Conservation (phyloP, 495 filamentous ascomycete species). For the Friedmanniomyces endolithicus region DNA sequence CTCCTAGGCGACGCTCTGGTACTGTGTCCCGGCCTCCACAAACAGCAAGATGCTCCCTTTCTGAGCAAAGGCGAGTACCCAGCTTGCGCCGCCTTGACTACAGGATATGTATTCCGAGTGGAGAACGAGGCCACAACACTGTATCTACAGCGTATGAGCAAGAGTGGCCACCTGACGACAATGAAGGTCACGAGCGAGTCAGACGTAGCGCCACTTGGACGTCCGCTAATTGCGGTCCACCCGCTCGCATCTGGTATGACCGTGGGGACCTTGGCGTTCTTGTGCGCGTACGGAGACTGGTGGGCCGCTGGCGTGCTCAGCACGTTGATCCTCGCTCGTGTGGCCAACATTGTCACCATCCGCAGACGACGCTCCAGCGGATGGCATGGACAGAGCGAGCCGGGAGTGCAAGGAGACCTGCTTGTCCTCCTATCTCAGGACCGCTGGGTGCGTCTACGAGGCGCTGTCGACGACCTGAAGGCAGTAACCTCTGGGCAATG, state of each 20-base stretch:
- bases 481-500: constrained; percentile 45
- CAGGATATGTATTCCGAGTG: constrained; percentile 25
- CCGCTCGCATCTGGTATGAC: constrained; percentile 28
- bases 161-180: constrained; percentile 19
- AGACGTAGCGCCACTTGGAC: background rate
- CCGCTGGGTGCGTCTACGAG: constrained; percentile 39
- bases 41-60: constrained; percentile 40
- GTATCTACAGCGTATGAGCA: constrained; percentile 20
- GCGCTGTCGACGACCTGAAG: constrained; percentile 42
- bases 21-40: constrained; percentile 48
- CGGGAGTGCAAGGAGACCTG: constrained; percentile 30
- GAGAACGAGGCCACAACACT: constrained; percentile 24
- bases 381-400: constrained; percentile 33
- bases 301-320: constrained; percentile 38
- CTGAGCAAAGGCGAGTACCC: constrained; percentile 28
- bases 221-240: background rate
- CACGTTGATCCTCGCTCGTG: constrained; percentile 40
- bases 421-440: constrained; percentile 33
- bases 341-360: constrained; percentile 43
- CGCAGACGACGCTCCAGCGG: constrained; percentile 31
- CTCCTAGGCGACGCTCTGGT: constrained; percentile 42
- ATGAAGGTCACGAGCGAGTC: constrained; percentile 4
- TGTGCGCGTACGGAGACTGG: constrained; percentile 38
- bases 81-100: constrained; percentile 22
- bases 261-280: constrained; percentile 23